Conservation (phyloP, 2,329 filamentous ascomycete genomes). For the Clonostachys byssicola region DNA sequence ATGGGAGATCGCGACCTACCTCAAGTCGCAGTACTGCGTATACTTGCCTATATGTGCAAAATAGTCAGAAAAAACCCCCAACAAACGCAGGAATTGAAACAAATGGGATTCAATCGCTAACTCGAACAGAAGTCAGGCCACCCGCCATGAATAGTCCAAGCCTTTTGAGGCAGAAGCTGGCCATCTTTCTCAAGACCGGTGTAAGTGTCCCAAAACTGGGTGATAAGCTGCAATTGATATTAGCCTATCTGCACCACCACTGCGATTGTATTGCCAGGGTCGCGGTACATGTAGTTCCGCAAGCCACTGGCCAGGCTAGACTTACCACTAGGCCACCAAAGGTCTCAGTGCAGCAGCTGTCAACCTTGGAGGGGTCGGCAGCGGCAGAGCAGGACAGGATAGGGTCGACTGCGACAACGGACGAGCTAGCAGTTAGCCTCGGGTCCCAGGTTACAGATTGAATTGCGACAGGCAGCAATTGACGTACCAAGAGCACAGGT, state of each 20-base stretch:
- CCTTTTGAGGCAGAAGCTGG: slow-evolving; percentile 51
- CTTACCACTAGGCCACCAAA: slow-evolving; percentile 54
- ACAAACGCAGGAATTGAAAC: too few species aligned
- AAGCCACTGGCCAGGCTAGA: neutral
- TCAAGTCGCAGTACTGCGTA: slow-evolving; percentile 64
- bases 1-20: slow-evolving; percentile 3
- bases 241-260: neutral
- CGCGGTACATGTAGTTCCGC: neutral
- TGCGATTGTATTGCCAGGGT: neutral
- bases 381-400: slow-evolving; percentile 43
- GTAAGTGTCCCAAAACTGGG: slow-evolving; percentile 63
- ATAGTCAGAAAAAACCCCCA: too few species aligned
- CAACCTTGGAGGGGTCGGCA: slow-evolving; percentile 38
- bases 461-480: neutral
- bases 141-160: slow-evolving; percentile 57
- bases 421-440: neutral
- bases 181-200: slow-evolving; percentile 54
- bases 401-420: slow-evolving; percentile 12
- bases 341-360: slow-evolving; percentile 63
- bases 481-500: slow-evolving; percentile 43
- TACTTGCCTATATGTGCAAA: slow-evolving; percentile 44
- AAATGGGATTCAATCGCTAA: slow-evolving; percentile 1
- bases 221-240: slow-evolving; percentile 33
- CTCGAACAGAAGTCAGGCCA: slow-evolving; percentile 50
- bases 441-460: too few species aligned